Evolutionary conservation across 257 asterid genomes (phyloP).

Genomic region (Lavandula angustifolia): DNA sequence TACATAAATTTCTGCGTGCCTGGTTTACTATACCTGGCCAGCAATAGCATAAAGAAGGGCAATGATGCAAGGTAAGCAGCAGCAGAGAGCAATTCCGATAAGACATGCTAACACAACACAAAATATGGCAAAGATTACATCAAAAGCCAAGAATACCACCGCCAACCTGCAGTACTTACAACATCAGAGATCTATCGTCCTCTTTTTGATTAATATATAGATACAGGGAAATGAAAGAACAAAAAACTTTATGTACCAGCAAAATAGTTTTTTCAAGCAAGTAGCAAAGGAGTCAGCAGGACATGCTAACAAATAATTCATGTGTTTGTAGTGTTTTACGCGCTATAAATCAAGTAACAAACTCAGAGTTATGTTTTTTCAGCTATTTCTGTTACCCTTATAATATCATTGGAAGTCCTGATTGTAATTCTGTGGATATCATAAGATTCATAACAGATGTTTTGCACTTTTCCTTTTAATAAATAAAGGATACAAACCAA

Average conservation of each 20-base stretch:
- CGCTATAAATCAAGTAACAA: conserved; percentile 11
- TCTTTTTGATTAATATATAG: conserved; percentile 23
- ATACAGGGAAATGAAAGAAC: conserved; percentile 6
- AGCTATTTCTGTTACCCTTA: conserved; percentile 5
- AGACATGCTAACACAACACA: conserved; percentile 94
- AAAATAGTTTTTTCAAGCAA: conserved; percentile 14
- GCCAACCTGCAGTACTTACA: conserved; percentile 78
- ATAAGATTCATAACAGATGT: neutral
- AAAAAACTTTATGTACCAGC: neutral
- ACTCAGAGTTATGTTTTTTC: conserved; percentile 4
- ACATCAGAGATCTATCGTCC: conserved; percentile 35
- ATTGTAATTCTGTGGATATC: neutral
- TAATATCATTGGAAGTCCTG: conserved; percentile 3
- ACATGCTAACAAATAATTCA: conserved; percentile 11
- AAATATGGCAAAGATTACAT: conserved; percentile 93
- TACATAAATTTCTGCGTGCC: neutral
- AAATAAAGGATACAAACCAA: neutral
- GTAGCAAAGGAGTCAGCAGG: neutral
- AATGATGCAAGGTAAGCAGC: conserved; percentile 98
- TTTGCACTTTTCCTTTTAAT: neutral
- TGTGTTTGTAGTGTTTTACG: neutral
- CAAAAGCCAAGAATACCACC: conserved; percentile 95
- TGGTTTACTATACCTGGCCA: conserved; percentile 68
- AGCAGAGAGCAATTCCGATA: conserved; percentile 91
- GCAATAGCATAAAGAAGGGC: conserved; percentile 97